A percentile compares a stretch with the other conserved stretches of the same genome.
These are phyloP conservation scores for Calonectria leucothoes DNA, from an alignment of 2,329 filamentous ascomycete genomes.

Conservation along the genomic window DNA sequence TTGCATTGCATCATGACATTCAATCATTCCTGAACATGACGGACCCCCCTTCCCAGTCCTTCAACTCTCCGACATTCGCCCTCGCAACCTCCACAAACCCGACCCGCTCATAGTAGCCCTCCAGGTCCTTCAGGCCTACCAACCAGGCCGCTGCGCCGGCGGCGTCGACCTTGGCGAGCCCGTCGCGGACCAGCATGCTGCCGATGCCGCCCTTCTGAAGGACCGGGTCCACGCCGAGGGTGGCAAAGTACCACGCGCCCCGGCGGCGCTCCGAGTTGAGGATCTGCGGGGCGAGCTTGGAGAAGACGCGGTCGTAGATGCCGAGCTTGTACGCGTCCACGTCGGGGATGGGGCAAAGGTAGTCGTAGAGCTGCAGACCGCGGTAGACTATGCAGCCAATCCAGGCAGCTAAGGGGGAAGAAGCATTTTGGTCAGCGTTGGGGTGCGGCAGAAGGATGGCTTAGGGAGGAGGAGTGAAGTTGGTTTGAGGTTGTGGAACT, in stretches of 20 bases:
- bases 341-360: slow-evolving; percentile 38
- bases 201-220: slow-evolving; percentile 48
- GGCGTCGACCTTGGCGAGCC: slow-evolving; percentile 42
- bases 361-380: slow-evolving; percentile 38
- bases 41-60: slow-evolving; percentile 49
- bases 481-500: neutral
- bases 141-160: slow-evolving; percentile 47
- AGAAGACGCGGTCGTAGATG: slow-evolving; percentile 43
- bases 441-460: neutral
- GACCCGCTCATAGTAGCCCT: slow-evolving; percentile 46
- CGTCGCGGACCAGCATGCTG: slow-evolving; percentile 44
- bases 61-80: slow-evolving; percentile 50
- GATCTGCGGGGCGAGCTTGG: slow-evolving; percentile 37
- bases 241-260: slow-evolving; percentile 50
- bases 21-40: slow-evolving; percentile 52
- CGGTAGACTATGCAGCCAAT: slow-evolving; percentile 42
- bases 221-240: slow-evolving; percentile 45
- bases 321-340: slow-evolving; percentile 33
- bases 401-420: slow-evolving; percentile 45
- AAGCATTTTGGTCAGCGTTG: neutral
- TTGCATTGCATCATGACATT: neutral
- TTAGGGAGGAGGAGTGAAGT: too few species aligned
- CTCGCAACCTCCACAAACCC: slow-evolving; percentile 50
- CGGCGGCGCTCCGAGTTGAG: slow-evolving; percentile 43
- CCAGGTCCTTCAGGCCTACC: slow-evolving; percentile 45